phyloP scores from a whole-genome alignment of 1,139 yeast species.

The Dujonia santamariae region DNA sequence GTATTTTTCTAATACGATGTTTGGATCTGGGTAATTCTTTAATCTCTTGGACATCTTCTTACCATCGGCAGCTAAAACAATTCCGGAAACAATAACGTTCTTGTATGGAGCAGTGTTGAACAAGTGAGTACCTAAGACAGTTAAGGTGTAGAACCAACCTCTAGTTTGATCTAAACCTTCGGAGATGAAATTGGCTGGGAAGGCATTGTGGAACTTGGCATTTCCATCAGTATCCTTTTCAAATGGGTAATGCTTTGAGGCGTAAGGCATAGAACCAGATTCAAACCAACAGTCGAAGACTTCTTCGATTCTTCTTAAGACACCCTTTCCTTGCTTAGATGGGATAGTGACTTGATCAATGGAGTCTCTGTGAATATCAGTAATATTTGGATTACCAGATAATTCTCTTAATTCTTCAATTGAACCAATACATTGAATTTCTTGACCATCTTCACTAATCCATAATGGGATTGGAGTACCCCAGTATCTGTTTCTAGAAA shows the following conservation, averaged over 20 bases:
- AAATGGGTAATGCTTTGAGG: slow-evolving; percentile 95
- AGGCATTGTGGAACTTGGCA: slow-evolving; percentile 64
- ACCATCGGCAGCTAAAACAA: slow-evolving; percentile 96
- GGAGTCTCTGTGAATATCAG: slow-evolving; percentile 90
- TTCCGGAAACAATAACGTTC: slow-evolving; percentile 95
- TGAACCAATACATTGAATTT: slow-evolving; percentile 90
- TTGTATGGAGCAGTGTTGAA: slow-evolving; percentile 91
- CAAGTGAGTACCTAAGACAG: slow-evolving; percentile 93
- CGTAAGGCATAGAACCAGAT: slow-evolving; percentile 99
- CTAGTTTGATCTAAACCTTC: slow-evolving; percentile 99
- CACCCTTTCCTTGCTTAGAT: slow-evolving; percentile 87
- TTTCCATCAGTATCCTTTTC: slow-evolving; percentile 71
- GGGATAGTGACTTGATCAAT: slow-evolving; percentile 93
- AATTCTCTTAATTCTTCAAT: slow-evolving; percentile 79
- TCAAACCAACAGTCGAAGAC: slow-evolving; percentile 99
- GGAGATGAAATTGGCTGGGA: slow-evolving; percentile 96
- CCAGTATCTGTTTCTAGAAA: slow-evolving; percentile 98
- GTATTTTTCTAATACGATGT: slow-evolving; percentile 71
- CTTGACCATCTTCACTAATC: slow-evolving; percentile 93
- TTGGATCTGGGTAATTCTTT: slow-evolving; percentile 97
- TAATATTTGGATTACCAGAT: slow-evolving; percentile 76
- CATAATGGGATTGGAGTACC: slow-evolving; percentile 99
- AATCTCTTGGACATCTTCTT: slow-evolving; percentile 98
- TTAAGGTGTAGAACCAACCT: slow-evolving; percentile 98
- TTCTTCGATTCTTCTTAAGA: slow-evolving; percentile 86